Percentiles rank a stretch among this genome's conserved stretches.
Conservation (phyloP, 2,329 filamentous ascomycete species). For the Rugonectria rugulosa region DNA sequence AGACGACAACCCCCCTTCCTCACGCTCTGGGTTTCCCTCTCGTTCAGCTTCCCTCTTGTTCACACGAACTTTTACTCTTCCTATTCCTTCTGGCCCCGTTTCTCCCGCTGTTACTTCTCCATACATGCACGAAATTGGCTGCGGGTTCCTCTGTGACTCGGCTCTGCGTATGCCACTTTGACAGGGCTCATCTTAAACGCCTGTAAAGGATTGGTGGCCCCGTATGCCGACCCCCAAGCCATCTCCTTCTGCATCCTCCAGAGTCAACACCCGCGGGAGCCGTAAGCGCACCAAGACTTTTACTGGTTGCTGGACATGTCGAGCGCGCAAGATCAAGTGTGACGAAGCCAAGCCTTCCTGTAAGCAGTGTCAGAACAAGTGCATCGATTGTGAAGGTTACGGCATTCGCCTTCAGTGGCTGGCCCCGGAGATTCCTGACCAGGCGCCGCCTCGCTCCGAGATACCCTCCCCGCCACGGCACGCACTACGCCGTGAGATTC, state of each 20-base stretch:
- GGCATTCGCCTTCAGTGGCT: slow-evolving; percentile 41
- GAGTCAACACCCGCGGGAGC: not conserved
- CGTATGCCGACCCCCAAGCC: slow-evolving; percentile 7
- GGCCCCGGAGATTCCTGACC: not conserved
- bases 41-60: not conserved
- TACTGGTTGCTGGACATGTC: slow-evolving; percentile 35
- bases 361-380: slow-evolving; percentile 33
- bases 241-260: not conserved
- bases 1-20: not conserved
- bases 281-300: slow-evolving; percentile 39
- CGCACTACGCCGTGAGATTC: slow-evolving; percentile 17
- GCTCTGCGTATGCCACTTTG: not conserved
- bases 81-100: not conserved
- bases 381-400: slow-evolving; percentile 43
- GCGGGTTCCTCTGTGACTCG: not conserved
- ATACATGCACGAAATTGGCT: too few relatives aligned
- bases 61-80: too few relatives aligned
- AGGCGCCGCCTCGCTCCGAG: slow-evolving; percentile 9
- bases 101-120: not conserved
- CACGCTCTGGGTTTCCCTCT: slow-evolving; percentile 16
- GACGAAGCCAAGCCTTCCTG: slow-evolving; percentile 33
- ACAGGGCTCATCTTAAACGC: not conserved
- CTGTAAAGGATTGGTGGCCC: not conserved
- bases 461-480: slow-evolving; percentile 9
- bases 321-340: slow-evolving; percentile 35